Percentiles rank a stretch among this genome's conserved stretches.
phyloP scores from a whole-genome alignment of 495 filamentous ascomycete genomes.

The Podospora conica region DNA sequence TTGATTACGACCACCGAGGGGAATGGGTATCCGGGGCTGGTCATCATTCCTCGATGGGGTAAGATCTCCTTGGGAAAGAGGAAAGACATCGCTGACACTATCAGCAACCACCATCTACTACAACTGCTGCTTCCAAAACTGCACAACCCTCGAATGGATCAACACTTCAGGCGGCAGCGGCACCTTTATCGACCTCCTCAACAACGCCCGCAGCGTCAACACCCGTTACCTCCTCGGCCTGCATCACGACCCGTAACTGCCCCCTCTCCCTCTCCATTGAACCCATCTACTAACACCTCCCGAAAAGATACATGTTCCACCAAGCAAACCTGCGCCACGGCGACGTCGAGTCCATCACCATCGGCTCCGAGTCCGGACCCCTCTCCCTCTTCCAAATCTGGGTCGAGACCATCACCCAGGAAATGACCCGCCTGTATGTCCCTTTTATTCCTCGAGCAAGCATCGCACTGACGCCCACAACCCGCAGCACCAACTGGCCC shows the following conservation, averaged over 20 bases:
- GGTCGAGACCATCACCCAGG: slow-evolving; percentile 53
- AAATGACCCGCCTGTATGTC: slow-evolving; percentile 46
- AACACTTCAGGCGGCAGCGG: slow-evolving; percentile 50
- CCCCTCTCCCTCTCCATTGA: background rate
- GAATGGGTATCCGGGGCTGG: slow-evolving; percentile 53
- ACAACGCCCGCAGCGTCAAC: slow-evolving; percentile 45
- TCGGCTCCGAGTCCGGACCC: slow-evolving; percentile 45
- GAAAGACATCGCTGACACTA: background rate
- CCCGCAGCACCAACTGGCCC: slow-evolving; percentile 45
- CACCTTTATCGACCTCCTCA: slow-evolving; percentile 43
- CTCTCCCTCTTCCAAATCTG: slow-evolving; percentile 56
- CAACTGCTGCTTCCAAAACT: slow-evolving; percentile 53
- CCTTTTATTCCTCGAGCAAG: background rate
- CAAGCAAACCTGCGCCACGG: slow-evolving; percentile 55
- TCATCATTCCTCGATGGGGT: slow-evolving; percentile 54
- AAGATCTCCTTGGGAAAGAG: background rate
- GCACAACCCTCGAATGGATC: slow-evolving; percentile 56
- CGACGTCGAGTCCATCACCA: slow-evolving; percentile 40
- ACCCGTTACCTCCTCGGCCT: slow-evolving; percentile 51
- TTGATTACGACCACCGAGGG: slow-evolving; percentile 43
- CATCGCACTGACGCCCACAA: background rate
- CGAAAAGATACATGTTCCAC: slow-evolving; percentile 41
- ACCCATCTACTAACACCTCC: background rate
- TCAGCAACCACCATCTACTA: slow-evolving; percentile 58
- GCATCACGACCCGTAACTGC: slow-evolving; percentile 36